Base-by-base conservation (phyloP, 2,329 filamentous ascomycete genomes). In the Orbilia javanica region DNA sequence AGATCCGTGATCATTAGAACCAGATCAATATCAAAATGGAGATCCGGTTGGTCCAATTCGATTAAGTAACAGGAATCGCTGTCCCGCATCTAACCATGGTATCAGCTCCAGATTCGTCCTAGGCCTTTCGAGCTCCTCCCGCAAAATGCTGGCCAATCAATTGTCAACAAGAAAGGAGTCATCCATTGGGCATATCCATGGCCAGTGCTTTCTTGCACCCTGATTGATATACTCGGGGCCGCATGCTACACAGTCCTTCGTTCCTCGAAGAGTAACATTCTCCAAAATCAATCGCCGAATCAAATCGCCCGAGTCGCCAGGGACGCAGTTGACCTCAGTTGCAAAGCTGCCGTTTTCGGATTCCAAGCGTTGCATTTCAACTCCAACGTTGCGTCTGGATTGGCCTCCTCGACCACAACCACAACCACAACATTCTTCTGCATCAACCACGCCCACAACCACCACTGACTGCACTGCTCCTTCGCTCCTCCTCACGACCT, bases 401-500 rank as follows among this genome's bases (percentile, higher is more conserved):
- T 20, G 27, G 74, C 82, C 82, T 11, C 79, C 82, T n/a, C 84
- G 83, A 15, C 8, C 46, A 8, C 7, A 27, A n/a, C n/a, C n/a
- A n/a, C 44, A 2, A 6, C 18, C 50, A 15, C 27, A 29, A 31
- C 50, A 18, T 18, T n/a, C 50, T 53, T 20, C 1, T 82, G 84
- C 4, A 60, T 50, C 64, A 79, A 29, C 20, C 36, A n/a, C 48
- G 25, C 29, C n/a, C 34, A 60, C 66, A 18, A 50, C 42, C 1
- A n/a, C 20, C n/a, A 71, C 70, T 50, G 84, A n/a, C 39, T 13
- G 1, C 8, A 10, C 4, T 36, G 39, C 82, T 71, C 79, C 80
- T 78, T 67, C 78, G 69, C 81, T 44, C 42, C 42, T 44, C 42
- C 81, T 79, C 70, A 82, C 67, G 83, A 83, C 79, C 82, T 79